phyloP scores from a whole-genome alignment of 2,329 filamentous ascomycete genomes.

The Nothophoma quercina region DNA sequence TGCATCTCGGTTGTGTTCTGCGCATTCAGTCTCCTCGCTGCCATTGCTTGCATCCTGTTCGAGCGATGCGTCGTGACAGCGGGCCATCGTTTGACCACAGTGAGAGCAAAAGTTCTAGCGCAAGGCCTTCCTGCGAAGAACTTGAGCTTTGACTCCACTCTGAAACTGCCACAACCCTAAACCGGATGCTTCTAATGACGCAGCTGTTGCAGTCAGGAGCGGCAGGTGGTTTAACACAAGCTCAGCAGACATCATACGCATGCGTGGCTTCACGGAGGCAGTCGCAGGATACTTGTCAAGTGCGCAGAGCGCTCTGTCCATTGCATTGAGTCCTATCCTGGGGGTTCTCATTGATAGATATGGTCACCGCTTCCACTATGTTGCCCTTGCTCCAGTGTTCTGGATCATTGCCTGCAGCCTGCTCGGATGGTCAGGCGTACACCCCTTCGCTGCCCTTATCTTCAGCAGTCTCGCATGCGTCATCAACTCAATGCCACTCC shows the following conservation, averaged over 20 bases:
- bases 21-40: not conserved
- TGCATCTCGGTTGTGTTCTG: conserved; percentile 3
- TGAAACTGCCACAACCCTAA: not conserved
- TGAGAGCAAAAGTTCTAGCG: not conserved
- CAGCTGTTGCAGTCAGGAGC: conserved; percentile 3
- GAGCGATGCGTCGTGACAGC: conserved; percentile 2
- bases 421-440: not conserved
- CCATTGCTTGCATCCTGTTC: conserved; percentile 1
- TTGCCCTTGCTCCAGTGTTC: conserved; percentile 2
- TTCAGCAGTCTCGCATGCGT: conserved; percentile 5
- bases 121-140: not conserved
- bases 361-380: conserved; percentile 5
- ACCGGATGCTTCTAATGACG: conserved; percentile 3
- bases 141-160: not conserved
- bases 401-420: conserved; percentile 4
- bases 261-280: conserved; percentile 4
- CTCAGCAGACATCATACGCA: conserved; percentile 10
- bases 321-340: not conserved
- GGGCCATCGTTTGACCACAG: not conserved
- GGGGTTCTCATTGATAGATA: not conserved
- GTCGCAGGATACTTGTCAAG: conserved; percentile 4
- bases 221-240: conserved; percentile 6
- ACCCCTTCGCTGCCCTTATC: conserved; percentile 1
- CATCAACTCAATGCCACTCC: conserved; percentile 3
- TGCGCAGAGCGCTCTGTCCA: conserved; percentile 1